Base-by-base conservation (phyloP, 257 asterid genomes). In the Ehretia macrophylla region DNA sequence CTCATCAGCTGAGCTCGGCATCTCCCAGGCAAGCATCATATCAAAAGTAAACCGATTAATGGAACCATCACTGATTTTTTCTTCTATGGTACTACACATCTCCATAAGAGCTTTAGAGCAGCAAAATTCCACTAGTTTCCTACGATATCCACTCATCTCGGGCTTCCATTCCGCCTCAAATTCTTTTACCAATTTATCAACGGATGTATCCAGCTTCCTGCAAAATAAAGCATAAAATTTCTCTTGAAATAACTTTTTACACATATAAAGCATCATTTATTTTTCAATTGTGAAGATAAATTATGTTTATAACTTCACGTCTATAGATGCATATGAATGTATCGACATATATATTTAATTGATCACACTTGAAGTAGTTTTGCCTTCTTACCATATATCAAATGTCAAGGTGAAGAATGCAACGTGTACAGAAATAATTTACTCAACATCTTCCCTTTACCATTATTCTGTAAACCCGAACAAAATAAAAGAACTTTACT, bases 11-110 rank as follows among this genome's bases (percentile, higher is more conserved):
- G 79, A 69, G 72, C 62, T 75, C 5, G 97, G 93, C 57, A 14
- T 68, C 64, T 91, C 90, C 98, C 95, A 91, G 55, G 98, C 98
- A 35, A 86, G 83, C 97, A 91, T 91, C 95, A 88, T 85, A 68
- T 91, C 87, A 8, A 88, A 88, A 1, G 97, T 85, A 79, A 82
- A 81, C n/a, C 92, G 87, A 53, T 84, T 82, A 55, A 82, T 84
- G 14, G 86, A 75, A 42, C 88, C 93, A 63, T 91, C 75, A 12
- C 57, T 45, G 32, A 88, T 80, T 8, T 60, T 69, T 37, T 85
- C 88, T 5, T 80, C 86, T 40, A 88, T 72, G 46, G 62, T 51
- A 35, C 57, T 51, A 56, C 92, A 88, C 68, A 79, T 49, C 4
- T 75, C 63, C 8, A 72, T 54, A 20, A 91, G 83, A 11, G 88